Base-by-base conservation (phyloP, 1,139 yeast genomes). In the Lodderomyces beijingensis region DNA sequence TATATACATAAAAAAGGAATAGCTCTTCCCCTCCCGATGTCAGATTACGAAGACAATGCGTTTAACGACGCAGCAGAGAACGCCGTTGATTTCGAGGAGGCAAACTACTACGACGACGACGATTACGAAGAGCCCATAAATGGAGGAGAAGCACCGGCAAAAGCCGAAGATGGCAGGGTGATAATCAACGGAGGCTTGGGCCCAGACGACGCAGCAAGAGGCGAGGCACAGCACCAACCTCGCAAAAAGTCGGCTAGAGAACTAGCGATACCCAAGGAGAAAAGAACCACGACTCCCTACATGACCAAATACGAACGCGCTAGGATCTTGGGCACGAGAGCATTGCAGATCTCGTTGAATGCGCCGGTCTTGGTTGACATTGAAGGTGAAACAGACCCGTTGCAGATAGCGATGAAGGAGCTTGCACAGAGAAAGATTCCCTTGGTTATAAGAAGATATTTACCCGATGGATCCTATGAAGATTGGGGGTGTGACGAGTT, bases 401-500 rank as follows among this genome's bases (percentile, higher is more conserved):
- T 91, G 53, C 96, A 89, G 59, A 91, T 91, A 41, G 96, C 99
- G 40, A 84, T 88, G 88, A 91, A 93, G 61, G 99, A 91, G 59
- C 73, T 91, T 45, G 77, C 95, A 1, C 97, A 91, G 58, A 82
- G 87, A 61, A 91, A 89, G 59, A 88, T 93, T 37, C 99, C 98
- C 2, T 70, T 91, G 52, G 95, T 93, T 30, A 86, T 91, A 35
- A 79, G 99, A 71, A 76, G 99, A 60, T 93, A 88, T 56, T 72
- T 91, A 50, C 98, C 99, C 1, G 98, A 93, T 57, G 96, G 97
- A 5, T 79, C 94, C 31, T 91, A 79, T 51, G 99, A 91, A 62
- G 99, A 91, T 58, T 91, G 98, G 98, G 95, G 96, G 31, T 93
- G 96, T 53, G 97, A 91, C 59, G 99, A 91, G 64, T 74, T 91